Conservation (phyloP, 2,329 filamentous ascomycete species). For the Simplicillium sp. region DNA sequence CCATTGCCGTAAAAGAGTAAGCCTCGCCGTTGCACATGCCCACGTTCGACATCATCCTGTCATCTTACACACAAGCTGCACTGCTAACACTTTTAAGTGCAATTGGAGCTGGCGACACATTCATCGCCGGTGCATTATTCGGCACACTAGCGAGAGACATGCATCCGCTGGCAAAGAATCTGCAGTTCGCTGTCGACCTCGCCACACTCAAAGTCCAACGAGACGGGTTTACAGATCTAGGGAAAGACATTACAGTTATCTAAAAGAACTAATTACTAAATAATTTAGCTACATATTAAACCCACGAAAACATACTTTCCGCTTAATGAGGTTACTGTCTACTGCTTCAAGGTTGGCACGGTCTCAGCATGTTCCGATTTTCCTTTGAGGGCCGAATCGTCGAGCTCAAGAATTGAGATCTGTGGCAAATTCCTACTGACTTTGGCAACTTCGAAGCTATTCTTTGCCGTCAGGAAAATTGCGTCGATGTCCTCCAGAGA, state of each 20-base stretch:
- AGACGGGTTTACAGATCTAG: constrained; percentile 54
- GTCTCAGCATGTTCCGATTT: no score
- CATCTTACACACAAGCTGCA: background rate
- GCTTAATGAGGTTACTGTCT: no score
- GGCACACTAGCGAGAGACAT: constrained; percentile 37
- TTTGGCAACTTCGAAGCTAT: no score
- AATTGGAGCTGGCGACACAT: constrained; percentile 67
- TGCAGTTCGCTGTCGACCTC: constrained; percentile 55
- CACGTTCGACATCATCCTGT: background rate
- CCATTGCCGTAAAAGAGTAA: constrained; percentile 49
- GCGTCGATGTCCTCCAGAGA: background rate
- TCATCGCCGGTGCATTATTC: constrained; percentile 63
- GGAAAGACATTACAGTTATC: constrained; percentile 12
- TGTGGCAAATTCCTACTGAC: no score
- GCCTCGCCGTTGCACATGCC: constrained; percentile 18
- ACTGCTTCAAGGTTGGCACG: no score
- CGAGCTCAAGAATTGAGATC: no score
- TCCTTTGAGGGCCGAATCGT: no score
- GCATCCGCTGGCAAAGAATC: constrained; percentile 17
- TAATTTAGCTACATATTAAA: no score
- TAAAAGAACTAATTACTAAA: background rate
- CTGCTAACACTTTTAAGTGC: constrained; percentile 35
- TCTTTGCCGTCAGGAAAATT: background rate
- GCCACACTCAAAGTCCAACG: constrained; percentile 59
- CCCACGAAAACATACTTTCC: no score